phyloP scores from a whole-genome alignment of 805 yeast species.

The Kodamaea fukazawae region DNA sequence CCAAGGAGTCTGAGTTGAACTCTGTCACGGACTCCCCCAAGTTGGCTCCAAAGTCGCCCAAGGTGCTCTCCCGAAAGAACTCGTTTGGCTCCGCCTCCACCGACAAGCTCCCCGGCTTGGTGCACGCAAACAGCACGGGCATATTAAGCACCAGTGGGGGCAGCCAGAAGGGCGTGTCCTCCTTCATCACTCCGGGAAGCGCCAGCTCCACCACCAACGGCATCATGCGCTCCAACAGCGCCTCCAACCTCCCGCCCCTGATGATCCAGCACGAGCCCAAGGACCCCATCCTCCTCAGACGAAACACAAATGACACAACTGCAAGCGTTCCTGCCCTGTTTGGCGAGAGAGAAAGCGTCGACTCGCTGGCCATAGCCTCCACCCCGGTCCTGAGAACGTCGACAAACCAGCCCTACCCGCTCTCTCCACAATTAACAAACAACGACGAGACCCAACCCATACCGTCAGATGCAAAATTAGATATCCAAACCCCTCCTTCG shows the following conservation, averaged over 20 bases:
- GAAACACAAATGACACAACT: constrained; percentile 42
- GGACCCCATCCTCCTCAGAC: constrained; percentile 64
- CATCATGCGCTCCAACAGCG: constrained; percentile 2
- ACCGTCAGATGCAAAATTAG: constrained; percentile 20
- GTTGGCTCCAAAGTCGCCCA: constrained; percentile 27
- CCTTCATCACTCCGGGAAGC: constrained; percentile 6
- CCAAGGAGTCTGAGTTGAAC: constrained; percentile 17
- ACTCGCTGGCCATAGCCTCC: constrained; percentile 7
- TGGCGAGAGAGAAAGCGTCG: constrained; percentile 8
- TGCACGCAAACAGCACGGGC: constrained; percentile 28
- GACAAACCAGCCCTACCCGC: constrained; percentile 23
- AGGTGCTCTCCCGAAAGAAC: constrained; percentile 29
- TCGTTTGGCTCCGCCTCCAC: constrained; percentile 17
- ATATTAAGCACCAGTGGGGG: constrained; percentile 17
- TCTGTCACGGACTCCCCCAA: constrained; percentile 16
- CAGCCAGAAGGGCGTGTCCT: constrained; percentile 7
- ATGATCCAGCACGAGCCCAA: constrained; percentile 71
- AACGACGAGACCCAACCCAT: constrained; percentile 12
- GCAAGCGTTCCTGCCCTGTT: constrained; percentile 9
- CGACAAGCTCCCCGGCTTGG: constrained; percentile 5
- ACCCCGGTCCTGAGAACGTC: constrained; percentile 18
- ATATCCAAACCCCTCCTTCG: not conserved
- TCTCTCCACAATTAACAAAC: constrained; percentile 18
- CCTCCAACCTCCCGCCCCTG: constrained; percentile 53
- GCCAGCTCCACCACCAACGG: not conserved